Evolutionary conservation across 768 basidiomycete species (phyloP), one percentile per base, ranked within the genome.

Genomic region (Lepiota venenata): DNA sequence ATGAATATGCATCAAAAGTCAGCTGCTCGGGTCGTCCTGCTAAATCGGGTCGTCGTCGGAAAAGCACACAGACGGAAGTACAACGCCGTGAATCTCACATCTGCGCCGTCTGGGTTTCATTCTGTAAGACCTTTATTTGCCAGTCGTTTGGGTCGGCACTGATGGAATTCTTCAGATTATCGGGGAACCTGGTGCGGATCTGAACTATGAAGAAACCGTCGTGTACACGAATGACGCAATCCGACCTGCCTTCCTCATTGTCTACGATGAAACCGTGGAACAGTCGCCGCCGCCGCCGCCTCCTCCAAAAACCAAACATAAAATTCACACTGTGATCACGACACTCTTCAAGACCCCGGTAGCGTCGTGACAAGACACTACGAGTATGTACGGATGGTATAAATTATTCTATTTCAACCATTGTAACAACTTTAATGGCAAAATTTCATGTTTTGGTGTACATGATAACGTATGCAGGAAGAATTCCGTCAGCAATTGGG

Each of bases 121-220:
- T 87, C 85, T n/a, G 84, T 78, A 63, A 45, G 70, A 11, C 14
- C 16, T 52, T 22, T 9, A 29, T 16, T 15, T 48, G n/a, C 25
- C 15, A 49, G 20, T 4, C 56, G n/a, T 44, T 21, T 29, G 2
- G 58, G 7, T 57, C 21, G 14, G 51, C 38, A 48, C 51, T 32
- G 8, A 41, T 16, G 18, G 42, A 35, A 22, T 27, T 35, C 36
- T 38, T 7, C 53, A 86, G 84, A 72, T 87, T 18, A 67, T 80
- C 7, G 85, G 85, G 2, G 74, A 80, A 56, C 85, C 84, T n/a
- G 85, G 85, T 1, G 69, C 66, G 37, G 82, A 84, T 62, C 67
- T 87, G 46, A 87, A 86, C 62, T 86, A 85, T 55, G 83, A 82
- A 64, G 85, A 87, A 64, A 85, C 82, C 3, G 83, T 86, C 7